These are phyloP conservation scores for Exophiala aquamarina DNA, from an alignment of 2,329 filamentous ascomycete genomes.

Conservation along the genomic window DNA sequence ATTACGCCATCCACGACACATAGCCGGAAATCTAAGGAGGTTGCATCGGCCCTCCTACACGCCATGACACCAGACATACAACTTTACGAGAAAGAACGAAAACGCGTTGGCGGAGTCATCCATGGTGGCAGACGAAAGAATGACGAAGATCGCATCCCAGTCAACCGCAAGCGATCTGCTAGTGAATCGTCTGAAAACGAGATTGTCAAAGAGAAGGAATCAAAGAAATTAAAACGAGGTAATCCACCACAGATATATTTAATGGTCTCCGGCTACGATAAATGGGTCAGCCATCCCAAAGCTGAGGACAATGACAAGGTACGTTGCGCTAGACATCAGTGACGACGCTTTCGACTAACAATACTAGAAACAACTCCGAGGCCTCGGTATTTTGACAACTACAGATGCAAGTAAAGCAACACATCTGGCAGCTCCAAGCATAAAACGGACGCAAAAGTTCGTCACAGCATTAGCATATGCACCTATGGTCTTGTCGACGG, in stretches of 20 bases:
- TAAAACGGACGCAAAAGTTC: conserved; percentile 92
- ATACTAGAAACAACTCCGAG: conserved; percentile 71
- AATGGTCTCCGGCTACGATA: conserved; percentile 78
- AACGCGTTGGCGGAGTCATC: conserved; percentile 68
- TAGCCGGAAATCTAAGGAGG: conserved; percentile 83
- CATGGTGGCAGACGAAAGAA: conserved; percentile 56
- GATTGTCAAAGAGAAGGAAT: conserved; percentile 44
- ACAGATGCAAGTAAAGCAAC: conserved; percentile 75
- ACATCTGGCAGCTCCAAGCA: conserved; percentile 80
- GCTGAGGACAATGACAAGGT: conserved; percentile 81
- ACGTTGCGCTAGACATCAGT: conserved; percentile 37
- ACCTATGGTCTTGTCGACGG: conserved; percentile 72
- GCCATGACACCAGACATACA: conserved; percentile 80
- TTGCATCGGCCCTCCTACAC: conserved; percentile 75
- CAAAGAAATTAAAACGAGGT: conserved; percentile 53
- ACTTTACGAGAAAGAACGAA: conserved; percentile 90
- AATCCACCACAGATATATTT: conserved; percentile 69
- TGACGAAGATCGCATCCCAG: conserved; percentile 39
- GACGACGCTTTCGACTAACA: conserved; percentile 20
- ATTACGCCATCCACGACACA: conserved; percentile 74
- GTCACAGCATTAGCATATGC: conserved; percentile 81
- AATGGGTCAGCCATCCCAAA: conserved; percentile 72
- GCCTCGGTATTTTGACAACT: conserved; percentile 78
- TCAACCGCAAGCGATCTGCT: conserved; percentile 44
- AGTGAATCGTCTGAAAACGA: conserved; percentile 34